Percentiles rank a stretch among this genome's conserved stretches.
Conservation (phyloP, 352 stramenopile species). For the Pythium apleroticum region DNA sequence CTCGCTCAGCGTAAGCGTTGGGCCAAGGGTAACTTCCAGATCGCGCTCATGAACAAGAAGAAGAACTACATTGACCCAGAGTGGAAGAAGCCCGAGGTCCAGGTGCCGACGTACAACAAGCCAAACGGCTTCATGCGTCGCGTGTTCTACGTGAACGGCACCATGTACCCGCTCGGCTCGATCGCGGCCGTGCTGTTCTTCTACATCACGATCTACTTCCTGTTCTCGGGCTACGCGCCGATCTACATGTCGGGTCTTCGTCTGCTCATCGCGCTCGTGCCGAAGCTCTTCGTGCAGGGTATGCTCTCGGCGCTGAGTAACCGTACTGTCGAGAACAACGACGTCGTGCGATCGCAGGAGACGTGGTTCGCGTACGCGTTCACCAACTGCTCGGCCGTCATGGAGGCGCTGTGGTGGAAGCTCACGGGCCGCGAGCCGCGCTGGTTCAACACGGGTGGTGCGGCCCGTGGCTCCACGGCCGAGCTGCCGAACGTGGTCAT, state of each 20-base stretch:
- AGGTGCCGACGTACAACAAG: constrained; percentile 48
- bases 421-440: constrained; percentile 75
- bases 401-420: constrained; percentile 84
- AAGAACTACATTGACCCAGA: constrained; percentile 44
- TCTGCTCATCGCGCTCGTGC: constrained; percentile 74
- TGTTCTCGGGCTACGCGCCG: constrained; percentile 76
- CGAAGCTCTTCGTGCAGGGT: constrained; percentile 76
- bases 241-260: constrained; percentile 78
- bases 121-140: constrained; percentile 71
- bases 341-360: constrained; percentile 81
- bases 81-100: constrained; percentile 32
- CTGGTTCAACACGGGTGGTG: constrained; percentile 83
- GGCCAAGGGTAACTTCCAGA: constrained; percentile 47
- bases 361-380: constrained; percentile 86
- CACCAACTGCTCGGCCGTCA: constrained; percentile 73
- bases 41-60: constrained; percentile 48
- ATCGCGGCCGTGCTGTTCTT: constrained; percentile 82
- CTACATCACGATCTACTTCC: constrained; percentile 86
- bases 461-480: constrained; percentile 54
- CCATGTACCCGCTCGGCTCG: constrained; percentile 76
- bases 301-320: constrained; percentile 78
- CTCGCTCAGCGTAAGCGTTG: constrained; percentile 38
- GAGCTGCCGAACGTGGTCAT: constrained; percentile 80
- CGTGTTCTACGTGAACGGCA: constrained; percentile 83
- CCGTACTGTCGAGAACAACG: constrained; percentile 81